Evolutionary conservation across 208 protist genomes (phyloP).

Genomic region (Trypanosoma rangeli): DNA sequence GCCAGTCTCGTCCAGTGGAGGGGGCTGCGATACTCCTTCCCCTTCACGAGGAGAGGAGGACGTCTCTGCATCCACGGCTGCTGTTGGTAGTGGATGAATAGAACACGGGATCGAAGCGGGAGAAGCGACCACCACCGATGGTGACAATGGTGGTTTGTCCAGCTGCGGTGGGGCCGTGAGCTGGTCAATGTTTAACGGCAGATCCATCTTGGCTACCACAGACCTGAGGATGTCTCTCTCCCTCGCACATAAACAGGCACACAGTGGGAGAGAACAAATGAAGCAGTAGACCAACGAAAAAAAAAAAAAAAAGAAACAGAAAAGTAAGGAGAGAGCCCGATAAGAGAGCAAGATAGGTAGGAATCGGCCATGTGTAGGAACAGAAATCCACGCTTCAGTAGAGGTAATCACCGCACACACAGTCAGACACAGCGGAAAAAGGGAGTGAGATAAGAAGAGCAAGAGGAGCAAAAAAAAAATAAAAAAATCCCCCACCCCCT

Average conservation of each 20-base stretch:
- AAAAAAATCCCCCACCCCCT: too few relatives aligned
- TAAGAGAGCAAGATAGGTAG: too few relatives aligned
- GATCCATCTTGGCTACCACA: constrained; percentile 14
- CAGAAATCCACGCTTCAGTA: too few relatives aligned
- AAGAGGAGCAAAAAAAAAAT: constrained; percentile 1
- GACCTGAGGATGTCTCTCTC: neutral
- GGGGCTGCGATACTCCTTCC: constrained; percentile 1
- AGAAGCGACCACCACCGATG: neutral
- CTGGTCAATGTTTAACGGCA: constrained; percentile 16
- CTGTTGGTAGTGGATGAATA: constrained; percentile 2
- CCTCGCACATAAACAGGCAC: neutral
- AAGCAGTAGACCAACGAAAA: too few relatives aligned
- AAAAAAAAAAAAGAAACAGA: constrained; percentile 19
- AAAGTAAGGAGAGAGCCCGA: constrained; percentile 2
- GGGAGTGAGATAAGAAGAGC: neutral
- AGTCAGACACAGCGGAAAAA: constrained; percentile 1
- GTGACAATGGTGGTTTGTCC: neutral
- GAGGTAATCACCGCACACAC: too few relatives aligned
- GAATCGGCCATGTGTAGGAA: too few relatives aligned
- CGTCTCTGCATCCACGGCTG: neutral
- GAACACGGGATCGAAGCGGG: constrained; percentile 8
- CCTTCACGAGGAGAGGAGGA: neutral
- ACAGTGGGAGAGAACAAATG: neutral
- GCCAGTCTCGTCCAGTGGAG: neutral
- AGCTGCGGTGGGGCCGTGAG: neutral